Conservation (phyloP, 2,329 filamentous ascomycete species). For the Pyrenochaeta sp. region DNA sequence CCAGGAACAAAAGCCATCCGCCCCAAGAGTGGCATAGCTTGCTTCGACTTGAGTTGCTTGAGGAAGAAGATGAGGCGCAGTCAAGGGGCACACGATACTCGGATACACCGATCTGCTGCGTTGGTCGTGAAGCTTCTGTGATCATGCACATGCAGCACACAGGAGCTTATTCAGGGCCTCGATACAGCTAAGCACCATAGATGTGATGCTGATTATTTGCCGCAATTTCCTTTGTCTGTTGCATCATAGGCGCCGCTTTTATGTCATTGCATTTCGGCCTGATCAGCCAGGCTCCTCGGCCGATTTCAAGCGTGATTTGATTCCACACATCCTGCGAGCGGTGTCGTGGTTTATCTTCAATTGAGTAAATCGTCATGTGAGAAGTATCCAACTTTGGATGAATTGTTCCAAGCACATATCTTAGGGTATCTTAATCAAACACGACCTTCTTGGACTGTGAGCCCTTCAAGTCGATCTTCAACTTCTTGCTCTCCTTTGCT, state of each 20-base stretch:
- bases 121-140: too few species aligned
- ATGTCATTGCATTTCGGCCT: too few species aligned
- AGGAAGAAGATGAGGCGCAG: slow-evolving; percentile 7
- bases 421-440: slow-evolving; percentile 60
- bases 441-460: slow-evolving; percentile 69
- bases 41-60: slow-evolving; percentile 1
- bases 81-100: slow-evolving; percentile 5
- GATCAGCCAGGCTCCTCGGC: too few species aligned
- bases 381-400: not conserved
- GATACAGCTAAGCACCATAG: too few species aligned
- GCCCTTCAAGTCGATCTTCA: slow-evolving; percentile 41
- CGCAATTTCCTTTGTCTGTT: too few species aligned
- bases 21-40: not conserved
- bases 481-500: slow-evolving; percentile 63
- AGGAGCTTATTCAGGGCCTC: too few species aligned
- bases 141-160: too few species aligned
- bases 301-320: too few species aligned
- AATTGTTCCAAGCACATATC: not conserved
- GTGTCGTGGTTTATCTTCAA: too few species aligned
- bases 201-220: too few species aligned
- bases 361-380: not conserved
- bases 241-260: too few species aligned
- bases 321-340: too few species aligned
- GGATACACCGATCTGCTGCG: slow-evolving; percentile 5
- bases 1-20: not conserved